Base-by-base conservation (phyloP, 495 filamentous ascomycete species). In the Penicillium longicatenatum region DNA sequence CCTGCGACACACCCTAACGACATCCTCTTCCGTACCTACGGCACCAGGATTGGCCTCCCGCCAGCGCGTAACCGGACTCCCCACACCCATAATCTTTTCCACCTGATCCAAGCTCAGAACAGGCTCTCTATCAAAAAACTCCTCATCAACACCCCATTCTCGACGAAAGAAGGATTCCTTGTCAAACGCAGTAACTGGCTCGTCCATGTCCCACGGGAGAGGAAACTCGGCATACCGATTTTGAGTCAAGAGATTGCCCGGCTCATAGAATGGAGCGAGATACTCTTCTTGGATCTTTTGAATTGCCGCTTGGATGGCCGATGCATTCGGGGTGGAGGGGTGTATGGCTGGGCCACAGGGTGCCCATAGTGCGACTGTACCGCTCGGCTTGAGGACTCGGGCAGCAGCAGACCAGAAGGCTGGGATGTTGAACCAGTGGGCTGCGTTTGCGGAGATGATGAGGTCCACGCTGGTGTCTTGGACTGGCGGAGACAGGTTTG, bases 391-490 rank as follows among this genome's bases (percentile, higher is more conserved):
- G 11, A 87, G 58, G 12, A 79, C 68, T 22, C 70, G 63, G 0
- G 78, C 82, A 0, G 81, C 82, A 3, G 63, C 54, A 0, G 50
- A 29, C 77, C 80, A 87, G 68, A 87, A 86, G 6, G 56, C 45
- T 4, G 72, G 48, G 72, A 84, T 79, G 54, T 85, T 75, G 74
- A 86, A 84, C 84, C 84, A 87, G 60, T 86, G 84, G 8, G 79
- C 80, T 1, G 81, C 77, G 29, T 69, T 81, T 0, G 79, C 79
- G 3, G 73, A 72, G 3, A 70, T 78, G 42, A 86, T 64, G 31
- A 86, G 61, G 58, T 85, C 83, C 6, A 85, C 77, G 52, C 63
- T 74, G 4, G 26, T 51, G 22, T 70, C 65, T 2, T 60, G 19
- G 7, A 78, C 44, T 0, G 46, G 11, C 2, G 30, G 53, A 0